Conservation (phyloP, 257 asterid genomes). For the Ballota nigra region DNA sequence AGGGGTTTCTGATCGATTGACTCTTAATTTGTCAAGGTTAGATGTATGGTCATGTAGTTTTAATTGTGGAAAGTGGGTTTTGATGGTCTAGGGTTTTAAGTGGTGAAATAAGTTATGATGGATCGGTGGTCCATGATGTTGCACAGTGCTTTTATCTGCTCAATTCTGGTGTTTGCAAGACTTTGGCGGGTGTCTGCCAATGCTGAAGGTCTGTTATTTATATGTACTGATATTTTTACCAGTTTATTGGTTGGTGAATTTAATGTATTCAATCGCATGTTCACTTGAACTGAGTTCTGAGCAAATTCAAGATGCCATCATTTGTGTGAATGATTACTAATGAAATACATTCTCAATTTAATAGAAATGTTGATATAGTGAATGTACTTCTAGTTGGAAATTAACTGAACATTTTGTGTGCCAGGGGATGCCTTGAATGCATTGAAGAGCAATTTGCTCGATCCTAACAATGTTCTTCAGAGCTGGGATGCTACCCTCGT, state of each 20-base stretch:
- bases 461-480: constrained; percentile 90
- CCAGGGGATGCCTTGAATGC: constrained; percentile 96
- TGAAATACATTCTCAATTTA: not conserved
- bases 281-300: constrained; percentile 25
- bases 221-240: not conserved
- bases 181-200: constrained; percentile 57
- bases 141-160: constrained; percentile 36
- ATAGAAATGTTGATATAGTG: not conserved
- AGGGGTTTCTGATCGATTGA: not conserved
- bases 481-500: constrained; percentile 98
- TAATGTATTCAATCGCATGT: constrained; percentile 23
- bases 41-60: constrained; percentile 17
- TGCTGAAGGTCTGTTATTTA: constrained; percentile 71
- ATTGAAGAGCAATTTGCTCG: constrained; percentile 66
- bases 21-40: not conserved
- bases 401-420: constrained; percentile 25
- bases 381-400: not conserved
- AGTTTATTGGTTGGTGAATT: constrained; percentile 14
- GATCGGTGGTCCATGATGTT: constrained; percentile 68
- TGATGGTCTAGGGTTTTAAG: constrained; percentile 27
- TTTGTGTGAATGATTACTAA: too few species aligned
- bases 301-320: too few species aligned
- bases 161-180: constrained; percentile 42
- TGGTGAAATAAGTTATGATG: constrained; percentile 32
- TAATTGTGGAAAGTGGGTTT: constrained; percentile 17